Percentiles rank a stretch among this genome's conserved stretches.
Conservation (phyloP, 2,329 filamentous ascomycete species). For the Fusarium pilosicola region DNA sequence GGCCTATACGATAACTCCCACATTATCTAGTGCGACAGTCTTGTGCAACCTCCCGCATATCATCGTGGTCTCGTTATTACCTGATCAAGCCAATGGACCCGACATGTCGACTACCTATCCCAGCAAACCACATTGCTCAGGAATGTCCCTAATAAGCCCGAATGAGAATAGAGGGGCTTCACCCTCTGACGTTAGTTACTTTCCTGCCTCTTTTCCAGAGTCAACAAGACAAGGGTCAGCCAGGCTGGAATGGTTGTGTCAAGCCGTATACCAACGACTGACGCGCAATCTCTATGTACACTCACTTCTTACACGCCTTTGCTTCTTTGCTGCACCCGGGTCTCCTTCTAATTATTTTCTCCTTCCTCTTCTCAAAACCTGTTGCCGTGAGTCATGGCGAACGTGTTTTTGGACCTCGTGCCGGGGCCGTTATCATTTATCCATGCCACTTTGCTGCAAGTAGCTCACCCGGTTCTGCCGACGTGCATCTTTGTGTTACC, state of each 20-base stretch:
- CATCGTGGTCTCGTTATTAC: slow-evolving; percentile 8
- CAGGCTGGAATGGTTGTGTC: not conserved
- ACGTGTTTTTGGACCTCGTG: slow-evolving; percentile 8
- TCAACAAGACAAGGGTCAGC: not conserved
- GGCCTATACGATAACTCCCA: not conserved
- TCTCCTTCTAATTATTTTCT: slow-evolving; percentile 3
- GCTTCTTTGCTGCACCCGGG: not conserved
- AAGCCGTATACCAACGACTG: slow-evolving; percentile 15
- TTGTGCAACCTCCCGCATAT: not conserved
- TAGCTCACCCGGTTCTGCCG: slow-evolving; percentile 33
- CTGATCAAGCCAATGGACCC: not conserved
- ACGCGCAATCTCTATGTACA: not conserved
- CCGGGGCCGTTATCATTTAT: slow-evolving; percentile 14
- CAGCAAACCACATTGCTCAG: slow-evolving; percentile 7
- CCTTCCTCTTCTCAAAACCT: not conserved
- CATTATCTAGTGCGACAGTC: not conserved
- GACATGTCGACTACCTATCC: not conserved
- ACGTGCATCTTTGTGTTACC: slow-evolving; percentile 41
- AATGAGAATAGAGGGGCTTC: not conserved
- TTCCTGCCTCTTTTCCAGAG: not conserved
- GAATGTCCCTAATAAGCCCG: not conserved
- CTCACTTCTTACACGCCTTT: not conserved
- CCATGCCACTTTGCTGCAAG: slow-evolving; percentile 25
- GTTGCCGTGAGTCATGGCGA: slow-evolving; percentile 21
- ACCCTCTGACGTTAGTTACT: not conserved